Base-by-base conservation (phyloP, 257 asterid genomes). In the Nicotiana knightiana region DNA sequence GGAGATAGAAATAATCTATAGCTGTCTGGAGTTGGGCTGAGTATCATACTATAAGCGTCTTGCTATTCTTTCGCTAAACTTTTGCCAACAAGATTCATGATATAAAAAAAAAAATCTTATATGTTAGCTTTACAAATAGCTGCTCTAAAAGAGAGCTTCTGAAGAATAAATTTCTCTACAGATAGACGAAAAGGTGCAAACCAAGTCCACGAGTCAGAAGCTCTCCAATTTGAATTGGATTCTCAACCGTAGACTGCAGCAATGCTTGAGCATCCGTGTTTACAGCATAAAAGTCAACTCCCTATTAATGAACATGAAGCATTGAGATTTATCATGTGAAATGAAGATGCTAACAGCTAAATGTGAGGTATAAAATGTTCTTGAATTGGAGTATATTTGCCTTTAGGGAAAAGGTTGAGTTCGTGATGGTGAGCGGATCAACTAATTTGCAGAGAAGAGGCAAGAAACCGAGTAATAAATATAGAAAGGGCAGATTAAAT, bases 161-260 rank as follows among this genome's bases (percentile, higher is more conserved):
- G 59, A 4, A 80, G 28, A 55, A 64, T 5, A 39, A 1, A 4
- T 15, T 12, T 46, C 61, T 16, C n/a, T 79, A n/a, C 26, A 9
- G 18, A 16, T 15, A 79, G 51, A 71, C 13, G 39, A 79, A 67
- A 84, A 76, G 86, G 77, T 43, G 57, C 87, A 70, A 84, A 96
- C 99, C 99, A 81, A 96, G 97, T 85, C 99, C 98, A 67, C 98
- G 97, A 84, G 99, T 96, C 90, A 96, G 87, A 83, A 96, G 96
- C 89, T 96, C 99, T 81, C 99, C 99, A 83, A 94, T 96, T 83
- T 94, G 99, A 86, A 94, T 90, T 77, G 98, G 94, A 81, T 89
- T 85, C 84, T 90, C 89, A 17, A 97, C 96, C 79, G 97, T 91
- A 81, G 99, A 96, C 81, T 93, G 98, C 85, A 90, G 61, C 26